phyloP scores from a whole-genome alignment of 1,139 yeast species.

The Torulaspora globosa region DNA sequence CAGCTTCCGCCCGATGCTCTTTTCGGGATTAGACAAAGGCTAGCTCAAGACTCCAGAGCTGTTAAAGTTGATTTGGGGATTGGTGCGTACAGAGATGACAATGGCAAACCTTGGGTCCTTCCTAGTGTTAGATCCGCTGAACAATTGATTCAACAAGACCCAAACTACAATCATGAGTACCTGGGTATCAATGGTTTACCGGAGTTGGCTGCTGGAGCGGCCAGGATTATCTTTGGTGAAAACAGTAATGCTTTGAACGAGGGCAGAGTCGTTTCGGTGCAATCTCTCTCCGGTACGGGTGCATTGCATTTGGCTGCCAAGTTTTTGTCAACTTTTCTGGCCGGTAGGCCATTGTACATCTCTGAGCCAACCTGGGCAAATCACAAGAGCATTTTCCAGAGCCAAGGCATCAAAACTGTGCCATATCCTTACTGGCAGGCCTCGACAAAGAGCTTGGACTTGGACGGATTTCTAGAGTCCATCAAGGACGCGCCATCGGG shows the following conservation, averaged over 20 bases:
- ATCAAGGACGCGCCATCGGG: constrained; percentile 71
- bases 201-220: constrained; percentile 66
- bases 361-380: constrained; percentile 97
- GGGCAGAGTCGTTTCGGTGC: constrained; percentile 65
- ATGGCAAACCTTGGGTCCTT: constrained; percentile 90
- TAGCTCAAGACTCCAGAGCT: constrained; percentile 55
- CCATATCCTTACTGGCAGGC: constrained; percentile 80
- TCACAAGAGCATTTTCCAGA: constrained; percentile 75
- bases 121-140: constrained; percentile 82
- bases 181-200: constrained; percentile 76
- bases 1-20: constrained; percentile 73
- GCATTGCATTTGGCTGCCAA: constrained; percentile 85
- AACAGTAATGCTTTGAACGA: constrained; percentile 54
- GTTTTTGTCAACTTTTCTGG: constrained; percentile 54
- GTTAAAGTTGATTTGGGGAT: constrained; percentile 82
- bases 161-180: constrained; percentile 84
- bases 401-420: constrained; percentile 59
- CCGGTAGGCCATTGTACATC: constrained; percentile 54
- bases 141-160: constrained; percentile 48
- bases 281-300: constrained; percentile 92
- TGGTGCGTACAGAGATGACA: constrained; percentile 93
- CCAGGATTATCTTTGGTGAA: constrained; percentile 73
- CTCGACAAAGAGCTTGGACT: constrained; percentile 57
- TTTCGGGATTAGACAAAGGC: constrained; percentile 79
- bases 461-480: constrained; percentile 63